These are phyloP conservation scores for Auricularia sp. DNA, from an alignment of 768 basidiomycete species.

Conservation along the genomic window DNA sequence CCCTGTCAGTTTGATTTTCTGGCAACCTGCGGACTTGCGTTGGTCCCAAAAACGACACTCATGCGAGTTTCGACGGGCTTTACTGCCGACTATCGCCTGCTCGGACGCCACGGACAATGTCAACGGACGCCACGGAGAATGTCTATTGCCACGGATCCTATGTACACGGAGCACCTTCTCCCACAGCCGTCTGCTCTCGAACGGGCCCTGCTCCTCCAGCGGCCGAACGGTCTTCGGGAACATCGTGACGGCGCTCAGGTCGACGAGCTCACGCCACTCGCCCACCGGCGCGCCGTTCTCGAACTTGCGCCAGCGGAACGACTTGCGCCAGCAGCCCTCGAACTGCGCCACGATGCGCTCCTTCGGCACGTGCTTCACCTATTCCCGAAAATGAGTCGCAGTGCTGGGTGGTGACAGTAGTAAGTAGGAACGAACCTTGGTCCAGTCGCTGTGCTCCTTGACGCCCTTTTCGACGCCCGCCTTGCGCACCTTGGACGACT, in stretches of 20 bases:
- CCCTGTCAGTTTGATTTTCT: too few relatives aligned
- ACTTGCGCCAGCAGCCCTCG: conserved; percentile 82
- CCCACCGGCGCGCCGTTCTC: conserved; percentile 23
- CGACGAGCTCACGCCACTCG: conserved; percentile 63
- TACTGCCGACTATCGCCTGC: too few relatives aligned
- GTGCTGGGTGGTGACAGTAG: not conserved
- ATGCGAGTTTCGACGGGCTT: too few relatives aligned
- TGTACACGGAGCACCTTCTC: too few relatives aligned
- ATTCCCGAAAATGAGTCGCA: conserved; percentile 25
- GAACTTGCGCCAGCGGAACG: conserved; percentile 68
- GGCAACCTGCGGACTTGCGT: too few relatives aligned
- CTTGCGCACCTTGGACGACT: not conserved
- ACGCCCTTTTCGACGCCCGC: not conserved
- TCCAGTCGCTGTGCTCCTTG: conserved; percentile 56
- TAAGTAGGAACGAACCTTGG: conserved; percentile 26
- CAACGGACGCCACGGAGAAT: too few relatives aligned
- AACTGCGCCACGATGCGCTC: conserved; percentile 68
- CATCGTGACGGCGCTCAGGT: conserved; percentile 57
- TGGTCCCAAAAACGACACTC: too few relatives aligned
- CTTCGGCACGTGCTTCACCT: conserved; percentile 80
- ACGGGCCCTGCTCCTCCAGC: conserved; percentile 61
- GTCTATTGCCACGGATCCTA: too few relatives aligned
- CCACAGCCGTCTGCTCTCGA: conserved; percentile 87
- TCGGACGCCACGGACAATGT: too few relatives aligned
- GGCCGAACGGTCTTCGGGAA: conserved; percentile 83